A percentile compares a stretch with the other conserved stretches of the same genome.
phyloP scores from a whole-genome alignment of 2,329 filamentous ascomycete species.

The Akanthomyces muscarius region DNA sequence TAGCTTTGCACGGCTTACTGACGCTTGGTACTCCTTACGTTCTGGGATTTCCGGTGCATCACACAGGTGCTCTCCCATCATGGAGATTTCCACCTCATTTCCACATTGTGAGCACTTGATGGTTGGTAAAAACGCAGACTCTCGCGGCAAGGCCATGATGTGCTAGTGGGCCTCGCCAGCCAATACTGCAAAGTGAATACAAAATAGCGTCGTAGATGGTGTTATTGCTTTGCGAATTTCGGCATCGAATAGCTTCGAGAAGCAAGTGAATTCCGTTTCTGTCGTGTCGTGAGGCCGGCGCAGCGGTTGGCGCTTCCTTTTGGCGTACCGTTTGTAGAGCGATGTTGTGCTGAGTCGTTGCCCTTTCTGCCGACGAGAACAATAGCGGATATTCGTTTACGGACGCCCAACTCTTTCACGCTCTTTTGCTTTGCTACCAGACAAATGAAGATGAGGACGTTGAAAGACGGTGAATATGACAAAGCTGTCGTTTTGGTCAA shows the following conservation, averaged over 20 bases:
- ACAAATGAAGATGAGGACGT: not conserved
- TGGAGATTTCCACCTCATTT: constrained; percentile 72
- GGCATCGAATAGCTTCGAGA: not conserved
- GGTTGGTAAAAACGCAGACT: constrained; percentile 69
- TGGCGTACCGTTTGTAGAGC: not conserved
- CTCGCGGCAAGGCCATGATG: constrained; percentile 50
- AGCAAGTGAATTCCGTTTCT: not conserved
- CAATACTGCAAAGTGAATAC: not conserved
- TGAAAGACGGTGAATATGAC: not conserved
- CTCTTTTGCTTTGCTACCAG: not conserved
- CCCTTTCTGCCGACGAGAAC: not conserved
- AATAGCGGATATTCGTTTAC: not conserved
- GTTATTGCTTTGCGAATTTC: not conserved
- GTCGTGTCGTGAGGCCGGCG: not conserved
- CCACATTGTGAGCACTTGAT: constrained; percentile 86
- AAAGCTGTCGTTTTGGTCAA: not conserved
- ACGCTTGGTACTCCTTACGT: constrained; percentile 32
- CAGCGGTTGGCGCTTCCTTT: not conserved
- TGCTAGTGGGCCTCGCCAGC: constrained; percentile 3
- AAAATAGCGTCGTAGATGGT: not conserved
- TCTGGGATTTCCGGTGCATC: constrained; percentile 40
- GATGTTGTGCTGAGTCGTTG: not conserved
- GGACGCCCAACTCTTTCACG: not conserved
- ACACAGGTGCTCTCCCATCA: constrained; percentile 84
- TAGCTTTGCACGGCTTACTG: not conserved